Base-by-base conservation (phyloP, 192 early-diverging fungal genomes). In the Gaertneriomyces semiglobifer region DNA sequence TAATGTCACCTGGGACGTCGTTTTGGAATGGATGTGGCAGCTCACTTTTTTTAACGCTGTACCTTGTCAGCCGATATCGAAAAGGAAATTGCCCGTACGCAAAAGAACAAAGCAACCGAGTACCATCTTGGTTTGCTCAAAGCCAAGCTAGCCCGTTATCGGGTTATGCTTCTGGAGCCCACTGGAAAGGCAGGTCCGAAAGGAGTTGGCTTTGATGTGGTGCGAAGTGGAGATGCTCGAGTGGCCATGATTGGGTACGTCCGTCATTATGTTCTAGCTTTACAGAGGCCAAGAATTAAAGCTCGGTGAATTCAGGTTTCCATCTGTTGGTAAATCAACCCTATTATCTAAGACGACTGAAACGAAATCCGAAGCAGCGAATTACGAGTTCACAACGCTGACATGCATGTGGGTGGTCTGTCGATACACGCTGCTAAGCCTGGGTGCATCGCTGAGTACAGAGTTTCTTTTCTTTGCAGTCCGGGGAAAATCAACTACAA, bases 301-400 rank as follows among this genome's bases (percentile, higher is more conserved):
- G 6, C 19, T 53, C 38, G 53, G 53, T 33, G n/a, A 6, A 12
- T 55, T 45, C 55, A 75, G 79, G 20, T 99, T 98, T 65, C 97
- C 97, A n/a, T 96, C 94, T 6, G 97, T 98, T 10, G 97, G 97
- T 59, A 98, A 99, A 74, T 95, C 93, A n/a, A 99, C 97, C 4
- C 78, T 98, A 60, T 80, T 98, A 10, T 88, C 85, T 70, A 96
- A 92, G 64, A 74, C 93, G 20, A 99, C 97, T 7, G 89, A 92
- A 44, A 95, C 94, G 5, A 88, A 93, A 66, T 93, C 92, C 6
- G 93, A 90, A 58, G 91, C 86, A 46, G 92, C 88, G 3, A 39
- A 44, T 14, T 74, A 73, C 55, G 95, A 98, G 75, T 97, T 99
- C 81, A 99, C 96, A 40, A 99, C 96, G 0, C 79, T 99, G 74